These are phyloP conservation scores for Zhuliangozyma parablackwelliae DNA, from an alignment of 1,139 yeast species.

Conservation along the genomic window DNA sequence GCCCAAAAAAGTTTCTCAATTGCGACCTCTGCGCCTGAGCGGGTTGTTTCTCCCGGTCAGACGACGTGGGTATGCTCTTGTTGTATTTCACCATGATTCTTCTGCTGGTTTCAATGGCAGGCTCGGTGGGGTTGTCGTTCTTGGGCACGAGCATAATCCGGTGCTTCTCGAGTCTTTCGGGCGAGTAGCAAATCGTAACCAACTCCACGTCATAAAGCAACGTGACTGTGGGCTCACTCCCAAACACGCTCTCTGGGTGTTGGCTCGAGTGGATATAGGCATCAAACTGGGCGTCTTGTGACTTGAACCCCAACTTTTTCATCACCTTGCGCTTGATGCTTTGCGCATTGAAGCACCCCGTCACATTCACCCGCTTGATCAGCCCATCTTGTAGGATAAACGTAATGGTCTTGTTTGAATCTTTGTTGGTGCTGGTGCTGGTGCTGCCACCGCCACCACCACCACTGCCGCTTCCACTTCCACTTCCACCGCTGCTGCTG, in stretches of 20 bases:
- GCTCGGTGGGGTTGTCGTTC: conserved; percentile 59
- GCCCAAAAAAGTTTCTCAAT: conserved; percentile 67
- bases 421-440: conserved; percentile 14
- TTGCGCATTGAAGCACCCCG: conserved; percentile 78
- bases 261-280: conserved; percentile 31
- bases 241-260: conserved; percentile 6
- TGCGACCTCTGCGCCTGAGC: conserved; percentile 14
- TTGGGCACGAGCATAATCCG: conserved; percentile 67
- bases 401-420: conserved; percentile 48
- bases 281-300: conserved; percentile 37
- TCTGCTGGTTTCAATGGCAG: conserved; percentile 61
- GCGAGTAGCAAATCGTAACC: conserved; percentile 75
- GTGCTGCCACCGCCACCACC: neutral
- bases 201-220: conserved; percentile 73
- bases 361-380: conserved; percentile 66
- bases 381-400: conserved; percentile 76
- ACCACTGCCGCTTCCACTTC: too few species aligned
- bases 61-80: conserved; percentile 1
- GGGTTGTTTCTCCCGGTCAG: conserved; percentile 9
- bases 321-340: conserved; percentile 71
- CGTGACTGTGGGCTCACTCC: conserved; percentile 26
- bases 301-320: conserved; percentile 52
- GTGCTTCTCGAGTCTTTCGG: conserved; percentile 66
- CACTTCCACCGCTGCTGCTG: too few species aligned
- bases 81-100: conserved; percentile 34